Base-by-base conservation (phyloP, 169 alveolate genomes). In the Miamiensis avidus region DNA sequence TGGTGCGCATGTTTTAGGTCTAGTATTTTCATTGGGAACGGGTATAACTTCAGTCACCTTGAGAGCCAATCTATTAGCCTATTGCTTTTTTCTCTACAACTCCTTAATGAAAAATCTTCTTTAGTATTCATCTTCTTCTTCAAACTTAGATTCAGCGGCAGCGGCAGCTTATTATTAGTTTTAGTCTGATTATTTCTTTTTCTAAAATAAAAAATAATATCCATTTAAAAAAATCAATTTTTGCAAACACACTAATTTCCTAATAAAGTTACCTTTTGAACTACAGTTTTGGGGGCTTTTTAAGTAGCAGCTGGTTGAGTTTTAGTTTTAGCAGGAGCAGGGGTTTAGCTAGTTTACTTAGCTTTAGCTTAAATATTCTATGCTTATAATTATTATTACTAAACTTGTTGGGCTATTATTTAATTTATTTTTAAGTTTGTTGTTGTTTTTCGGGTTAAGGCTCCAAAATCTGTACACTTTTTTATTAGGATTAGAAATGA, bases 11-110 rank as follows among this genome's bases (percentile, higher is more conserved):
- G 69, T 11, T 49, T 49, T 11, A 49, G 69, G 69, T 20, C 69
- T 49, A 20, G 31, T 25, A 29, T n/a, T n/a, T n/a, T n/a, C n/a
- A n/a, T n/a, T n/a, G n/a, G n/a, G n/a, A 0, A 79, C 74, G 0
- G 84, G 84, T 29, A 79, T 65, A 49, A 79, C 84, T 79, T 79
- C 84, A n/a, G 75, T 79, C 4, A 79, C 84, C 30, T 79, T 79
- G n/a, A 79, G 84, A 15, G 84, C 84, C 0, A 79, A 11, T 79
- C 76, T 79, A 79, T 79, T 79, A n/a, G 34, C 65, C 29, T 49
- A 28, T 29, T 34, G 31, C 29, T 79, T 79, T 72, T 79, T 65
- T 79, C 74, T 79, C 20, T 79, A 29, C 31, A 79, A 34, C 29
- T 79, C 84, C n/a, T 79, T 49, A n/a, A 79, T 79, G 30, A 79